phyloP scores from a whole-genome alignment of 2,329 filamentous ascomycete species.

The Nemania sp. region DNA sequence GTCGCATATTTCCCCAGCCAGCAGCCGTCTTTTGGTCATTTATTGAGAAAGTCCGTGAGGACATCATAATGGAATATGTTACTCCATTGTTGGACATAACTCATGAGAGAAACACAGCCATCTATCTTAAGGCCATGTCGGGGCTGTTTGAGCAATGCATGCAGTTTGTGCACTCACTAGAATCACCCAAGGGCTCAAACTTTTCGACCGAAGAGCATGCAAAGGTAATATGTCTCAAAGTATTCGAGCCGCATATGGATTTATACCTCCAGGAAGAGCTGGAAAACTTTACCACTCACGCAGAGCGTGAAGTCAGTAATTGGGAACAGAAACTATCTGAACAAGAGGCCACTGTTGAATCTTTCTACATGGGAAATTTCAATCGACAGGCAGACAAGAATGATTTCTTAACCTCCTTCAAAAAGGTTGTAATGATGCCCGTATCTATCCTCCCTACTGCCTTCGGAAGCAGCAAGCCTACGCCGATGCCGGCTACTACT shows the following conservation, averaged over 20 bases:
- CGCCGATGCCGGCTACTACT: conserved; percentile 37
- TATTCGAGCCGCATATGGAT: conserved; percentile 93
- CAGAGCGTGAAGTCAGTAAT: conserved; percentile 74
- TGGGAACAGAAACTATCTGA: conserved; percentile 95
- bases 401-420: conserved; percentile 95
- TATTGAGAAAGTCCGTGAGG: conserved; percentile 80
- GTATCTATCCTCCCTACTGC: conserved; percentile 80
- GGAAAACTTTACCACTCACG: conserved; percentile 78
- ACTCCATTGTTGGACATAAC: conserved; percentile 86
- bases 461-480: conserved; percentile 54
- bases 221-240: conserved; percentile 68
- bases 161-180: conserved; percentile 73
- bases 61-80: conserved; percentile 84
- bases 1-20: conserved; percentile 77
- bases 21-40: conserved; percentile 76
- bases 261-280: conserved; percentile 91
- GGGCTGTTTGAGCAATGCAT: conserved; percentile 86
- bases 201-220: conserved; percentile 67
- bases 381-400: conserved; percentile 95
- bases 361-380: conserved; percentile 93
- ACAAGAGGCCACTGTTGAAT: conserved; percentile 87
- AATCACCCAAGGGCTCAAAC: conserved; percentile 66
- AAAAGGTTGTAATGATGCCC: conserved; percentile 98
- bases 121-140: conserved; percentile 84
- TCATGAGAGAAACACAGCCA: conserved; percentile 72